Base-by-base conservation (phyloP, 805 yeast genomes). In the Zygotorulaspora danielsina region DNA sequence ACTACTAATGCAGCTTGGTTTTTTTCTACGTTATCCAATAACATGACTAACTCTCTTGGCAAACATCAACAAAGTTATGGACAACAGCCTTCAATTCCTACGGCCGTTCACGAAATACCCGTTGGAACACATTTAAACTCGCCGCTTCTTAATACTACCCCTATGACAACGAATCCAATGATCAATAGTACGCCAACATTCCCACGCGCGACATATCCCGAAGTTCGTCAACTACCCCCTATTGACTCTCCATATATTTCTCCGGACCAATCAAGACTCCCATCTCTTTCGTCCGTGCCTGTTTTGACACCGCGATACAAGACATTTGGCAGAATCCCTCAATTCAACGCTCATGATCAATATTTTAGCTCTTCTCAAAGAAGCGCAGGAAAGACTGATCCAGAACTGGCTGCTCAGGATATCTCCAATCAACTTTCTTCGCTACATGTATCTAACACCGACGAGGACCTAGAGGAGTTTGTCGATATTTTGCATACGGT, bases 341-440 rank as follows among this genome's bases (percentile, higher is more conserved):
- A 41, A 20, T 45, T 44, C 35, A 44, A 41, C 30, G 18, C 24
- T 5, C 40, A 28, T 19, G 41, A 30, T 4, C 46, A 38, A 10
- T 32, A 26, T 17, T 54, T 47, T 38, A 51, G 58, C 27, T 42
- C 54, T 2, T 15, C 35, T 10, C 60, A 55, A 39, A 54, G 45
- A 38, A 53, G 48, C 34, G 43, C 39, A 27, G 41, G 34, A 5
- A 24, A 25, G n/a, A 15, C n/a, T 6, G 36, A 13, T 6, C 9
- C 16, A 6, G 22, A 13, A 7, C 15, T 7, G 10, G 32, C 37
- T 9, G 34, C 32, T 4, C 26, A 40, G 6, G 34, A 31, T 5
- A 17, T 42, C 4, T 7, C n/a, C 3, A 26, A n/a, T 12, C n/a
- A 26, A 16, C 17, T 34, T 6, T 21, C 34, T 1, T 33, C 39